phyloP scores from a whole-genome alignment of 2,329 filamentous ascomycete genomes.

The Nemania serpens region DNA sequence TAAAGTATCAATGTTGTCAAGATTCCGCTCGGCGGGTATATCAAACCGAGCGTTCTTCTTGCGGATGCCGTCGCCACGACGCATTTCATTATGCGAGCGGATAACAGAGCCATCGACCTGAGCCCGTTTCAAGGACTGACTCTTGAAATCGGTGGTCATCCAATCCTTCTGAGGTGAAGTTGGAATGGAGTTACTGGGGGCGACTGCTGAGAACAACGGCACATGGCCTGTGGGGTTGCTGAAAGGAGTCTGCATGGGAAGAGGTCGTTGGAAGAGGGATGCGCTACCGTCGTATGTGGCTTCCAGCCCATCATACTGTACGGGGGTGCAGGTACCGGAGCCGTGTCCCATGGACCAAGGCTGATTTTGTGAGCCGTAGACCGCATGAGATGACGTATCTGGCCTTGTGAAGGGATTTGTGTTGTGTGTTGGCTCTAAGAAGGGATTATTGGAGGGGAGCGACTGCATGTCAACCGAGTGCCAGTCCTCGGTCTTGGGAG shows the following conservation, averaged over 20 bases:
- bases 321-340: conserved; percentile 75
- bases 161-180: conserved; percentile 64
- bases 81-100: conserved; percentile 76
- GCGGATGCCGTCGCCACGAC: conserved; percentile 84
- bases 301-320: conserved; percentile 69
- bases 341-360: conserved; percentile 68
- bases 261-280: conserved; percentile 58
- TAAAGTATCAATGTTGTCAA: conserved; percentile 92
- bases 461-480: conserved; percentile 68
- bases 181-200: conserved; percentile 55
- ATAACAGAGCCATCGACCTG: conserved; percentile 69
- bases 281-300: conserved; percentile 58
- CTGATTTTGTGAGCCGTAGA: conserved; percentile 48
- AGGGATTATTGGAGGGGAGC: conserved; percentile 66
- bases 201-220: conserved; percentile 59
- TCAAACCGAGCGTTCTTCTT: conserved; percentile 99
- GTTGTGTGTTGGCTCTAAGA: conserved; percentile 60
- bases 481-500: conserved; percentile 68
- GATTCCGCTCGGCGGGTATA: conserved; percentile 89
- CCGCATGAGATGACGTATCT: conserved; percentile 53
- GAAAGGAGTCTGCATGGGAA: conserved; percentile 61
- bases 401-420: conserved; percentile 73
- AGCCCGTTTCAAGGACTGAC: conserved; percentile 64
- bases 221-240: conserved; percentile 55
- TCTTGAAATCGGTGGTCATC: conserved; percentile 55